Base-by-base conservation (phyloP, 306 rosid species). In the Coriaria nepalensis region DNA sequence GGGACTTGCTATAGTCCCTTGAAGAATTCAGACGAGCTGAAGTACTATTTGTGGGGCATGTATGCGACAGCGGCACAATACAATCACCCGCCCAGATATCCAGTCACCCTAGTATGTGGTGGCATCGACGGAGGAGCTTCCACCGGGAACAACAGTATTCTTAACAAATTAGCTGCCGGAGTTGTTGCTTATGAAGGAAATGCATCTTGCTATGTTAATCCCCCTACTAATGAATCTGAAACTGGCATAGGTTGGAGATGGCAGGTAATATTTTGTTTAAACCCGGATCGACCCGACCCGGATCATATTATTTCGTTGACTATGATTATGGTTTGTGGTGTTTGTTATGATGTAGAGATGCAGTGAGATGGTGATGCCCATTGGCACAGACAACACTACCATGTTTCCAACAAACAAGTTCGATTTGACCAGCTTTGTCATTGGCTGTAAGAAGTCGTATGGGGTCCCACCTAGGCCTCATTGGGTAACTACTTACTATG, bases 381-480 rank as follows among this genome's bases (percentile, higher is more conserved):
- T 62, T 2, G 55, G 61, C 2, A 9, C 37, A 6, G 50, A 34
- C 45, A 57, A 52, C 8, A 49, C 14, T 13, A 53, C 64, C 4
- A 77, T 84, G 83, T 84, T 84, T 43, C 65, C 40, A 40, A 48
- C 79, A 0, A 0, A 0, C 2, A 68, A 72, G 20, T 83, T 48
- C 6, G 2, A n/a, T 37, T 46, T 62, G 2, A 14, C 33, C 35
- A 35, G 7, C 8, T 75, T 9, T 55, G 55, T 13, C 7, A 7
- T 52, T 8, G 6, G 0, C 0, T 83, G 90, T 77, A 46, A 57
- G 14, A 6, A 7, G 0, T 0, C 0, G n/a, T 80, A 37, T 45
- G 83, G 82, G 2, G 81, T 83, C 43, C 57, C 66, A 9, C 79
- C 94, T 61, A 74, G 83, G 0, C 81, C 83, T 8, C 69, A 80